These are phyloP conservation scores for Rhizoctonia solani DNA, from an alignment of 1,284 basidiomycete species.

Conservation along the genomic window DNA sequence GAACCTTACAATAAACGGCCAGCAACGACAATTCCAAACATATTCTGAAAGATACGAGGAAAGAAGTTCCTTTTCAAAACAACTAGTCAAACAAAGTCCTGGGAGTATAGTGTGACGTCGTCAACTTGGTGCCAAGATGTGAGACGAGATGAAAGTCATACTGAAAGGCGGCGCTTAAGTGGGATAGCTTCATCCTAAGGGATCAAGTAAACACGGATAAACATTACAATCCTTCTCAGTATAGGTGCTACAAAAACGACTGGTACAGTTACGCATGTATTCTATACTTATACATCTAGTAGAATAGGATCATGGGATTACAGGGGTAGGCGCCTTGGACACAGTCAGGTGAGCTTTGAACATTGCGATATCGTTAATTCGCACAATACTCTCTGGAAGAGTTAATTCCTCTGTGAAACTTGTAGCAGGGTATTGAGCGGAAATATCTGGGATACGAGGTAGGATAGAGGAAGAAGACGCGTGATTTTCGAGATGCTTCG, in stretches of 20 bases:
- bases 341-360: conserved; percentile 69
- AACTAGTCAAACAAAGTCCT: too few species aligned
- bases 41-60: too few species aligned
- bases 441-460: conserved; percentile 42
- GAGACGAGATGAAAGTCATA: too few species aligned
- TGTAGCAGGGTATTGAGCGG: conserved; percentile 55
- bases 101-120: background rate
- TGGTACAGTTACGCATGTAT: background rate
- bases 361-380: conserved; percentile 66
- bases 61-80: too few species aligned
- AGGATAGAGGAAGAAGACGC: conserved; percentile 54
- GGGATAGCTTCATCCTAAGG: too few species aligned
- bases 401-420: conserved; percentile 48
- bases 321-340: conserved; percentile 49
- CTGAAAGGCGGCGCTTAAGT: too few species aligned
- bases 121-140: background rate
- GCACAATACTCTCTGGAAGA: conserved; percentile 58
- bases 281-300: background rate
- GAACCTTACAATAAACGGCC: conserved; percentile 39
- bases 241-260: background rate
- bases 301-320: conserved; percentile 36
- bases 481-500: conserved; percentile 54
- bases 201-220: background rate
- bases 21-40: conserved; percentile 42
- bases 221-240: background rate